phyloP scores from a whole-genome alignment of 2,329 filamentous ascomycete species.

The Trematosphaeria pertusa region DNA sequence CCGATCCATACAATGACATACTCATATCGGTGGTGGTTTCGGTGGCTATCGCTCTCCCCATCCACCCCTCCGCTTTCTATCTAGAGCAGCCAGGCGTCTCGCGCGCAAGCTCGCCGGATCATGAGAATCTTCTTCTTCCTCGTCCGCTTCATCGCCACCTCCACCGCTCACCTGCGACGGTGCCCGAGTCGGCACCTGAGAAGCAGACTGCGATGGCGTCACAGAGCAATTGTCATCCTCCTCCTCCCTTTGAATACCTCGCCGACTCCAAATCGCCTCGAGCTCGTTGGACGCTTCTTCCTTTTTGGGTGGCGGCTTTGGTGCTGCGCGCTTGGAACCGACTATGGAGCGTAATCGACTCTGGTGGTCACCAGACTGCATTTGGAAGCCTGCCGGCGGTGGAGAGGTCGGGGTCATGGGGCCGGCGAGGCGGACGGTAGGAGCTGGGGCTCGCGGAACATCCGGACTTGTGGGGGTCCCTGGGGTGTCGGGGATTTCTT shows the following conservation, averaged over 20 bases:
- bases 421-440: slow-evolving; percentile 24
- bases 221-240: slow-evolving; percentile 8
- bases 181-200: slow-evolving; percentile 2
- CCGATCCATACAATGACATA: too few species aligned
- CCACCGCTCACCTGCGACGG: not conserved
- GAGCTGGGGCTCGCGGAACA: slow-evolving; percentile 10
- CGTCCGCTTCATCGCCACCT: too few species aligned
- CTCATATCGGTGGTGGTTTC: too few species aligned
- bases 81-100: not conserved
- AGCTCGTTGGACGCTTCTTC: slow-evolving; percentile 7
- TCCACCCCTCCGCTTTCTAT: too few species aligned
- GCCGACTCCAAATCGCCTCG: slow-evolving; percentile 11
- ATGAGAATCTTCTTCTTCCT: too few species aligned
- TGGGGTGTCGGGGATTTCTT: slow-evolving; percentile 20
- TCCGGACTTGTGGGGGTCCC: slow-evolving; percentile 9
- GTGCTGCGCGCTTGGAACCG: not conserved
- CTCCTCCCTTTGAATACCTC: slow-evolving; percentile 8
- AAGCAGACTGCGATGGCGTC: slow-evolving; percentile 9
- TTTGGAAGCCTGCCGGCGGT: not conserved
- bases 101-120: not conserved
- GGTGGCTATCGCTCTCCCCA: too few species aligned
- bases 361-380: not conserved
- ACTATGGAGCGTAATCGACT: slow-evolving; percentile 2
- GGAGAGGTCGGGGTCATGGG: slow-evolving; percentile 10
- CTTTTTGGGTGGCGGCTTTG: not conserved